Evolutionary conservation across 805 yeast genomes (phyloP).

Genomic region (Saccharomycopsis capsularis): DNA sequence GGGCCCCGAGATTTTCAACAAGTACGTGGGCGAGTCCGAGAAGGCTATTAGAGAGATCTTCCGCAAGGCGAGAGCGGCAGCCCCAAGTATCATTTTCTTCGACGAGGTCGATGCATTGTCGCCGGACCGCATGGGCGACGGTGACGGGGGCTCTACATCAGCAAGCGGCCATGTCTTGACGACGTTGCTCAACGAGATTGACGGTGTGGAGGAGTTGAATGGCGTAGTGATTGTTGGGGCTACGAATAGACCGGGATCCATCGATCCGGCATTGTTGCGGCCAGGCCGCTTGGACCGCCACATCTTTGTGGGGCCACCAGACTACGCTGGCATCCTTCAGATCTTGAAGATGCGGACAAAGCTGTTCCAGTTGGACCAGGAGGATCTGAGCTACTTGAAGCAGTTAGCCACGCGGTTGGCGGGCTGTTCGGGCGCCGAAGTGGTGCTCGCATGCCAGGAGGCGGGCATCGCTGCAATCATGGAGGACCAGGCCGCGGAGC

Average conservation of each 20-base stretch:
- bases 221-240: slow-evolving; percentile 96
- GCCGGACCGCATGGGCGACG: slow-evolving; percentile 53
- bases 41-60: slow-evolving; percentile 89
- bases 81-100: slow-evolving; percentile 90
- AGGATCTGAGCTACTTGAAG: slow-evolving; percentile 35
- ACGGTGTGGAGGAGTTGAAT: slow-evolving; percentile 91
- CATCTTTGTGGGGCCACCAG: slow-evolving; percentile 91
- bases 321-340: slow-evolving; percentile 67
- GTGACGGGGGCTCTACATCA: slow-evolving; percentile 42
- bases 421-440: slow-evolving; percentile 97
- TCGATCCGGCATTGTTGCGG: slow-evolving; percentile 86
- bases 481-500: slow-evolving; percentile 52
- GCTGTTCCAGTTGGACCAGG: slow-evolving; percentile 48
- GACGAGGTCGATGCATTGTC: slow-evolving; percentile 96
- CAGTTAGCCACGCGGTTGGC: slow-evolving; percentile 59
- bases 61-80: slow-evolving; percentile 87
- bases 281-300: slow-evolving; percentile 96
- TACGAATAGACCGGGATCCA: slow-evolving; percentile 89
- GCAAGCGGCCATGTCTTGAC: slow-evolving; percentile 84
- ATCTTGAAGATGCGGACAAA: slow-evolving; percentile 64
- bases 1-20: slow-evolving; percentile 93
- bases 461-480: slow-evolving; percentile 93
- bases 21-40: slow-evolving; percentile 94
- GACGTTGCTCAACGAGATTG: slow-evolving; percentile 87
- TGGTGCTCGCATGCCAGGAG: slow-evolving; percentile 85